Base-by-base conservation (phyloP, 345 rosid genomes). In the Brassica carinata region DNA sequence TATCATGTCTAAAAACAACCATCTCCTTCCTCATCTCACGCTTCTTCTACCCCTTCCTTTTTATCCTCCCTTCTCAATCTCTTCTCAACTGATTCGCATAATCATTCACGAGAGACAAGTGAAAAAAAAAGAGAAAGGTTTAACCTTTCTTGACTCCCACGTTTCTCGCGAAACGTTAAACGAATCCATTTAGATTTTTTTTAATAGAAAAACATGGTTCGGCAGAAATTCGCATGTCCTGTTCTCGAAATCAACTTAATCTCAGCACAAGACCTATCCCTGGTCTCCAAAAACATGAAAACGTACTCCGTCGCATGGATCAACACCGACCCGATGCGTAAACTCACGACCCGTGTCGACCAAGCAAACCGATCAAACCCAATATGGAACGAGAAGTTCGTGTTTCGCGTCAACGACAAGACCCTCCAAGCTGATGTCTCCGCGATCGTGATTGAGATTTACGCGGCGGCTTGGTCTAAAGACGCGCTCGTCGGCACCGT, bases 281-380 rank as follows among this genome's bases (percentile, higher is more conserved):
- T 89, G 0, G 85, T 94, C 5, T 90, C 95, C 5, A 90, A 86
- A 65, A 87, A 87, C 73, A 94, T 96, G 97, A 90, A 91, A 18
- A 92, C 97, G 3, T 96, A 96, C 10, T 93, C 97, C 0, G 89
- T 92, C 0, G 91, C 88, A 0, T 94, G 97, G 97, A 86, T 94
- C 71, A 81, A 90, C 64, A 88, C 94, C 2, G 84, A 90, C 31
- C 90, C 94, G 0, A 86, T 88, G 38, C 82, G 94, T 18, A 94
- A 92, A 70, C 85, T 91, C 27, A 77, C 94, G 2, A 90, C 99
- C 0, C 85, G 90, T 38, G 88, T 96, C 1, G 98, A 96, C 67
- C 94, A 87, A 69, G 71, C 2, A 2, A 92, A 91, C 73, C 83
- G 87, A 11, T 85, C 87, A 8, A 89, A 90, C 74, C 99, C 99